Base-by-base conservation (phyloP, 2,329 filamentous ascomycete genomes). In the Atkinsonella hypoxylon region DNA sequence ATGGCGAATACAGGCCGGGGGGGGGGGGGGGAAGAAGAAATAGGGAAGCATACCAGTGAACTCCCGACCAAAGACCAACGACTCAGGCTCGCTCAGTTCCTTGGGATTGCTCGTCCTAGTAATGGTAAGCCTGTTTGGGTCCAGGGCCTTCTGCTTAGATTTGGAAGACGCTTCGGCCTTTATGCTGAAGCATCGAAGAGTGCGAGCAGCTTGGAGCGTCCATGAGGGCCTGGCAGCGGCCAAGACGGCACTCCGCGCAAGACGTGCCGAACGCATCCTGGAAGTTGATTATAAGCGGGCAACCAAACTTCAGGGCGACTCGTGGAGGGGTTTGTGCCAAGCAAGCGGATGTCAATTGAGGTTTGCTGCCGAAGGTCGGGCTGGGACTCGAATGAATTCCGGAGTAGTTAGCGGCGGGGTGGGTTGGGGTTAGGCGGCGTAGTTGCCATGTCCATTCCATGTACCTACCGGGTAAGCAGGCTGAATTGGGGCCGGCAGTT, bases 21-120 rank as follows among this genome's bases (percentile, higher is more conserved):
- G 13, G 32, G 11, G 46, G 8, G 31, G n/a, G n/a, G n/a, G n/a
- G n/a, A n/a, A n/a, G 9, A 7, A 13, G 10, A 34, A 34, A 10
- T 13, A 36, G 10, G 34, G 34, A 4, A 45, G 26, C 54, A 41
- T 48, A 90, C 89, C 89, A 61, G 93, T 95, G 69, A 98, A 98
- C 47, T 83, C 85, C 58, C 80, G 80, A 56, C 93, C 93, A 68
- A 98, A 98, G 56, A 97, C 75, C 50, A 98, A 81, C 56, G 94
- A 82, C 64, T 91, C 79, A 13, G 86, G 80, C 49, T 89, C 83
- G 55, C 78, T 75, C 50, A 91, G 74, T 31, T 77, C 66, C 69
- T 91, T 93, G 11, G 91, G 93, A 3, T 77, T 81, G 8, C 74
- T 78, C 1, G 87, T 94, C 70, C 83, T 82, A 53, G 81, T 82